Percentiles rank a stretch among this genome's conserved stretches.
phyloP scores from a whole-genome alignment of 306 rosid species.

The Inga leiocalycina region DNA sequence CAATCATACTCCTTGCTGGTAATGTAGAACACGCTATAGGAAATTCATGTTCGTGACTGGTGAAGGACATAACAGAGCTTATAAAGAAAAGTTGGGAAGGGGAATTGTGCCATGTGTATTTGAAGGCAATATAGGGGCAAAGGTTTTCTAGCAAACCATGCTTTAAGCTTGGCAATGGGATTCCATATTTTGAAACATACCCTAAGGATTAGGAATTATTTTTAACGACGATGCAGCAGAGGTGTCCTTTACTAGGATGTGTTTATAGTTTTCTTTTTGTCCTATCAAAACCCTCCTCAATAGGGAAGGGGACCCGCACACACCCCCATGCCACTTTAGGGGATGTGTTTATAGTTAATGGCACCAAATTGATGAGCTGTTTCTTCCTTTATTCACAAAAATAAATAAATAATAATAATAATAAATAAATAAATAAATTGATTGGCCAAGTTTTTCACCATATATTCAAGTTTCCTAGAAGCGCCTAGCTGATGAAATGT shows the following conservation, averaged over 20 bases:
- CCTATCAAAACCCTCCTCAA: too few species aligned
- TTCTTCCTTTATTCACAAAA: too few species aligned
- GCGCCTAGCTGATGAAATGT: neutral
- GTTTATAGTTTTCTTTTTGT: neutral
- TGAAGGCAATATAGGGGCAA: neutral
- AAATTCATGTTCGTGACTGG: too few species aligned
- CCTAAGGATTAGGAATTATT: neutral
- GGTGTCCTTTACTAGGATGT: neutral
- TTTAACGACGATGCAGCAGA: neutral
- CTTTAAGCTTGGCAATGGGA: neutral
- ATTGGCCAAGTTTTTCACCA: neutral
- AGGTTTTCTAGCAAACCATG: neutral
- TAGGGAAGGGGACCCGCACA: too few species aligned
- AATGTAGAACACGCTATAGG: neutral
- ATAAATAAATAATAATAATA: too few species aligned
- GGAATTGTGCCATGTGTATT: neutral
- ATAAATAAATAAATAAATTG: too few species aligned
- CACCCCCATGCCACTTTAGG: too few species aligned
- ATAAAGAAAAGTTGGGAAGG: neutral
- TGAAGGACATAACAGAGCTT: neutral
- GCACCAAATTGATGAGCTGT: neutral
- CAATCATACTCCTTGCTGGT: neutral
- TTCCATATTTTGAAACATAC: neutral
- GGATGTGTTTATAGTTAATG: too few species aligned
- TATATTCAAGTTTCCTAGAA: neutral